Percentiles rank a stretch among this genome's conserved stretches.
Evolutionary conservation across 176 grass and related monocot species (phyloP).

Genomic region (Oryza glaberrima): DNA sequence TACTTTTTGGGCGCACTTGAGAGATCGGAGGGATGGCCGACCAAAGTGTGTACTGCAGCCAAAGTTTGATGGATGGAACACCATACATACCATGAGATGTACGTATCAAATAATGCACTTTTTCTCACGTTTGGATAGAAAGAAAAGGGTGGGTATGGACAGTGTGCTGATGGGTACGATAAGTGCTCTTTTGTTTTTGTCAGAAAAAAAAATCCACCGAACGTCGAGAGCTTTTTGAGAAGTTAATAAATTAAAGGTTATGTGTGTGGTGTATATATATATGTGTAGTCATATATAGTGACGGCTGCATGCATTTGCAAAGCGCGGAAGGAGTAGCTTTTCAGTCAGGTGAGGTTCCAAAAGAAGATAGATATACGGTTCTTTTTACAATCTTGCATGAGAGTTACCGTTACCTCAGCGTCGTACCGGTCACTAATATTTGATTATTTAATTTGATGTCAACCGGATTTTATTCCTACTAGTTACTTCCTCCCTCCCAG

Average conservation of each 20-base stretch:
- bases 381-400: neutral
- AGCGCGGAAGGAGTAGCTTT: slow-evolving; percentile 15
- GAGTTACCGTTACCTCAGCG: neutral
- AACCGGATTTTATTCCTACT: too few relatives aligned
- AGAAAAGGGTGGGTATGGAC: slow-evolving; percentile 46
- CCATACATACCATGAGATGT: slow-evolving; percentile 68
- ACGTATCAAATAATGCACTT: slow-evolving; percentile 82
- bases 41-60: slow-evolving; percentile 50
- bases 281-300: neutral
- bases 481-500: too few relatives aligned
- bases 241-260: neutral
- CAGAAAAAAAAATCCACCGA: neutral
- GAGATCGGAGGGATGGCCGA: slow-evolving; percentile 44
- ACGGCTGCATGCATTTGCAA: neutral
- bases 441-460: too few relatives aligned
- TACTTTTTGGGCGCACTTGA: slow-evolving; percentile 68
- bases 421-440: neutral
- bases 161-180: slow-evolving; percentile 11
- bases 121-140: slow-evolving; percentile 60
- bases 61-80: slow-evolving; percentile 64
- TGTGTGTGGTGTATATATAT: neutral
- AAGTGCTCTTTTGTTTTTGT: neutral
- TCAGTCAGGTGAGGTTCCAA: neutral
- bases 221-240: neutral
- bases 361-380: neutral